These are phyloP conservation scores for Fusarium virguliforme DNA, from an alignment of 2,329 filamentous ascomycete genomes.

Conservation along the genomic window DNA sequence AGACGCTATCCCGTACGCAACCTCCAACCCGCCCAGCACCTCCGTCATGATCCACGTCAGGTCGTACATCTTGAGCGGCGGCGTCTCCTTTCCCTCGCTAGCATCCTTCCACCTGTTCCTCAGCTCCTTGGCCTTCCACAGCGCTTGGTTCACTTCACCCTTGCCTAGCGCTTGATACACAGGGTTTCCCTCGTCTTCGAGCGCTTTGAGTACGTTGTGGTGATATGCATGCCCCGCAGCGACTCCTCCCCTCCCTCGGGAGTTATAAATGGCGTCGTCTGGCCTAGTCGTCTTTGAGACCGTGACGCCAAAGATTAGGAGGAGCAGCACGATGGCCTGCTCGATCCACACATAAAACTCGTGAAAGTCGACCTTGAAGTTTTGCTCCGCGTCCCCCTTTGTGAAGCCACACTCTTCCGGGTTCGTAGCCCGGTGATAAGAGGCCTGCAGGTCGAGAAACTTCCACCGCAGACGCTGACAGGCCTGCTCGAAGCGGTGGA, in stretches of 20 bases:
- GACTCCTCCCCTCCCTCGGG: background rate
- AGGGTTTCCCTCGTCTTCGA: slow-evolving; percentile 72
- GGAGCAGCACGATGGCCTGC: slow-evolving; percentile 77
- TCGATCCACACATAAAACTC: slow-evolving; percentile 83
- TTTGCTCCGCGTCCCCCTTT: slow-evolving; percentile 69
- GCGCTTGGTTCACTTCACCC: slow-evolving; percentile 70
- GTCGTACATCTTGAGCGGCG: slow-evolving; percentile 71
- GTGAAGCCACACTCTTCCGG: slow-evolving; percentile 56
- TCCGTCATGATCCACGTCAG: slow-evolving; percentile 71
- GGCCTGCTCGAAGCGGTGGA: slow-evolving; percentile 73
- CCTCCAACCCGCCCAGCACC: slow-evolving; percentile 73
- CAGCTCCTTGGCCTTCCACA: slow-evolving; percentile 78
- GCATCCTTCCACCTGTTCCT: slow-evolving; percentile 82
- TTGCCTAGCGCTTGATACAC: slow-evolving; percentile 70
- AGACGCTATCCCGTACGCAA: slow-evolving; percentile 69
- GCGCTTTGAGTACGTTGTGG: slow-evolving; percentile 76
- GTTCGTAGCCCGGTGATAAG: slow-evolving; percentile 67
- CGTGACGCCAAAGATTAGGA: slow-evolving; percentile 74
- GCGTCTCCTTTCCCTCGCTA: slow-evolving; percentile 62
- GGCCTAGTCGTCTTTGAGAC: slow-evolving; percentile 58
- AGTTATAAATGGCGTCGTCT: background rate
- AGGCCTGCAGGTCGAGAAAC: slow-evolving; percentile 71
- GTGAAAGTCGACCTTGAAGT: slow-evolving; percentile 85
- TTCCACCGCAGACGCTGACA: slow-evolving; percentile 76
- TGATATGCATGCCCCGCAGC: slow-evolving; percentile 71